phyloP scores from a whole-genome alignment of 768 basidiomycete genomes.

The Tulasnella sp. region DNA sequence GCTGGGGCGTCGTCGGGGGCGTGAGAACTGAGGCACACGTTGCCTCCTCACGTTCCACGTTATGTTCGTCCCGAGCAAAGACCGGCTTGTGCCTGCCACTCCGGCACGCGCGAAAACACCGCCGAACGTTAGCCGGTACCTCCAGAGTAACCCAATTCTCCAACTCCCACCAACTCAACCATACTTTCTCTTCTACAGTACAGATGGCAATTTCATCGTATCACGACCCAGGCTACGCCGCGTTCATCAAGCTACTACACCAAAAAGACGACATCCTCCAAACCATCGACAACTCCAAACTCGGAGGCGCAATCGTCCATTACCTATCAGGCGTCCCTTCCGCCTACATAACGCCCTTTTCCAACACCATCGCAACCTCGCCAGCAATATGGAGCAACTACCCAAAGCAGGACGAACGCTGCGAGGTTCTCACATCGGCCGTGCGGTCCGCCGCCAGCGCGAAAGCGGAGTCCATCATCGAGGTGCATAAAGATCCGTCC shows the following conservation, averaged over 20 bases:
- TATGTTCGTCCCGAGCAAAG: neutral
- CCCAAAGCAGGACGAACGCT: neutral
- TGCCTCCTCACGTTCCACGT: neutral
- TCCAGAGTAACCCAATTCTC: neutral
- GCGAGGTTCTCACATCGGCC: constrained; percentile 2
- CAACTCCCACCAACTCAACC: neutral
- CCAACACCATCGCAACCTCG: constrained; percentile 12
- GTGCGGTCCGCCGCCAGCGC: constrained; percentile 6
- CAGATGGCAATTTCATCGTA: neutral
- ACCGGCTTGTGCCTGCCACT: neutral
- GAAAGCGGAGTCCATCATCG: neutral
- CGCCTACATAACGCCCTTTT: constrained; percentile 10
- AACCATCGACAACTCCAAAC: neutral
- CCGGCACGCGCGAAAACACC: neutral
- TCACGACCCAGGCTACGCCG: constrained; percentile 15
- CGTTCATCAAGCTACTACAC: constrained; percentile 16
- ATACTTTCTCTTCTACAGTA: neutral
- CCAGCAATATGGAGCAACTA: constrained; percentile 4
- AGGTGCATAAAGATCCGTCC: neutral
- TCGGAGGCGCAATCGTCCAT: constrained; percentile 12
- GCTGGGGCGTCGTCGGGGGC: too few species aligned
- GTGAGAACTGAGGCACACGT: neutral
- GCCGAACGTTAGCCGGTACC: neutral
- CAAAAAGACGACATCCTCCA: neutral
- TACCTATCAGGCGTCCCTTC: constrained; percentile 14